These are phyloP conservation scores for Tulasnella sp. DNA, from an alignment of 768 basidiomycete species.

Conservation along the genomic window DNA sequence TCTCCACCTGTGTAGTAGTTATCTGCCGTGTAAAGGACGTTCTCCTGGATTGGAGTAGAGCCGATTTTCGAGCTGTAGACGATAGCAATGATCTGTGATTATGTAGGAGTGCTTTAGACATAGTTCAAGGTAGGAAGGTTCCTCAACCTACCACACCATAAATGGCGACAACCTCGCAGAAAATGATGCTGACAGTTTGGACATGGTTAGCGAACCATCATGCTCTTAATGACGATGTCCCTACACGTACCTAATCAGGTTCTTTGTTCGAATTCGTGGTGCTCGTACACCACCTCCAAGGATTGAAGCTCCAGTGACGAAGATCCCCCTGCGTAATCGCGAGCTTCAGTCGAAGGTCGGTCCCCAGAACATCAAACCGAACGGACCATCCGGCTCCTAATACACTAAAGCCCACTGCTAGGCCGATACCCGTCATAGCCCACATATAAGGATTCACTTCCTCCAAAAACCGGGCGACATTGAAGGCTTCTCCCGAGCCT, in stretches of 20 bases:
- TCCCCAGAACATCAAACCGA: not conserved
- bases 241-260: constrained; percentile 80
- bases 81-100: constrained; percentile 88
- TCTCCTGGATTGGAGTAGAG: constrained; percentile 55
- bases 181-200: constrained; percentile 75
- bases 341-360: not conserved
- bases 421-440: constrained; percentile 86
- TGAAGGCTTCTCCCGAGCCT: constrained; percentile 92
- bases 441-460: constrained; percentile 93
- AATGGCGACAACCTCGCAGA: constrained; percentile 99
- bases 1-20: constrained; percentile 89
- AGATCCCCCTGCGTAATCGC: constrained; percentile 78
- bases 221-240: not conserved
- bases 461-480: constrained; percentile 90
- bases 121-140: constrained; percentile 15
- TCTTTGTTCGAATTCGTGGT: constrained; percentile 95
- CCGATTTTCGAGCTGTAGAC: constrained; percentile 86
- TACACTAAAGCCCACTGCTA: constrained; percentile 92
- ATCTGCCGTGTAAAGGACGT: constrained; percentile 73
- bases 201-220: not conserved
- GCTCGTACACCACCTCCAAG: constrained; percentile 93
- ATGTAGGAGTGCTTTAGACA: not conserved
- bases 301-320: constrained; percentile 95
- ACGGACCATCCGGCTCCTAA: constrained; percentile 93
- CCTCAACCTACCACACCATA: constrained; percentile 80